Percentiles rank a stretch among this genome's conserved stretches.
These are phyloP conservation scores for Wickerhamiella sergipiensis DNA, from an alignment of 805 yeast genomes.

Conservation along the genomic window DNA sequence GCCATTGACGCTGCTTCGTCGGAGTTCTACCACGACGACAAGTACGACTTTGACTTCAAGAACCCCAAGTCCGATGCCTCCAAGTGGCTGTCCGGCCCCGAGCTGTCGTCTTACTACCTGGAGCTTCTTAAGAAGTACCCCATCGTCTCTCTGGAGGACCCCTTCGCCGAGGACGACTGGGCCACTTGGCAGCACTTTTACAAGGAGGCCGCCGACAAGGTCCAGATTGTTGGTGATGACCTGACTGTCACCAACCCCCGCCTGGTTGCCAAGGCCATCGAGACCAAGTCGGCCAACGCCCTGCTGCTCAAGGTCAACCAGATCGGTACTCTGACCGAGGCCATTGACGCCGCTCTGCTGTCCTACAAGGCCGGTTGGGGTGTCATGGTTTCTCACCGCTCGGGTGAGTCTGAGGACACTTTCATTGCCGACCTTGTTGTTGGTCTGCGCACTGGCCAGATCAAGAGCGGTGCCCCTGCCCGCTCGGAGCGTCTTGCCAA, in stretches of 20 bases:
- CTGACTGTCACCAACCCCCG: slow-evolving; percentile 96
- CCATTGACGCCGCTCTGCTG: slow-evolving; percentile 92
- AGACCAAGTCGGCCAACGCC: slow-evolving; percentile 90
- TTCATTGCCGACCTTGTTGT: slow-evolving; percentile 96
- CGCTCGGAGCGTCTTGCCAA: slow-evolving; percentile 99
- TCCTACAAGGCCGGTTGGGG: slow-evolving; percentile 97
- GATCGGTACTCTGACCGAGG: slow-evolving; percentile 92
- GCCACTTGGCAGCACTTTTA: slow-evolving; percentile 90
- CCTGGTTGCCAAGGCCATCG: slow-evolving; percentile 91
- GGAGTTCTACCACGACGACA: slow-evolving; percentile 93
- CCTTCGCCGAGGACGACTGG: slow-evolving; percentile 99
- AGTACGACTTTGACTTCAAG: slow-evolving; percentile 97
- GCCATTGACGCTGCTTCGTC: slow-evolving; percentile 96
- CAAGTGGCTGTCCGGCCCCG: slow-evolving; percentile 80
- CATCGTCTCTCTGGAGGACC: slow-evolving; percentile 96
- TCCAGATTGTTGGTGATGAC: slow-evolving; percentile 96
- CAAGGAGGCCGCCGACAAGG: slow-evolving; percentile 33
- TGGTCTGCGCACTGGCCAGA: slow-evolving; percentile 97
- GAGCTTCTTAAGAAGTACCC: slow-evolving; percentile 80
- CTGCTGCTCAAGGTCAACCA: slow-evolving; percentile 96
- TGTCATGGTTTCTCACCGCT: slow-evolving; percentile 99
- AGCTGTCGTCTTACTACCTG: slow-evolving; percentile 76
- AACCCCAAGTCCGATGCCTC: slow-evolving; percentile 84
- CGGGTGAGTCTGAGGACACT: slow-evolving; percentile 99
- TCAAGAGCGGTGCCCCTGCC: slow-evolving; percentile 99